phyloP scores from a whole-genome alignment of 2,329 filamentous ascomycete species.

The Byssochlamys sp. region DNA sequence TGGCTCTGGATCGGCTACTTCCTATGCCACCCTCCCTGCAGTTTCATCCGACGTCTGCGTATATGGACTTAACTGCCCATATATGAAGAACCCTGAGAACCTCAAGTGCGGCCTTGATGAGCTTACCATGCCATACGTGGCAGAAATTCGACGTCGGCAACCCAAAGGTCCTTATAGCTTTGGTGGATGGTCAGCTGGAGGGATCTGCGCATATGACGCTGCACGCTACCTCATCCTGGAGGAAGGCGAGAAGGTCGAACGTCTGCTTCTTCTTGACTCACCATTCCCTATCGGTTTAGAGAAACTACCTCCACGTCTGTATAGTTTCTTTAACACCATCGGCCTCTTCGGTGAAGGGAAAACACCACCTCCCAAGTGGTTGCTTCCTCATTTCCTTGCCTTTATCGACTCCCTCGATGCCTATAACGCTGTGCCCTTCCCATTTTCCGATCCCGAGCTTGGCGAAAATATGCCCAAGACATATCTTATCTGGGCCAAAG shows the following conservation, averaged over 20 bases:
- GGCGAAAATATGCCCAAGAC: constrained; percentile 33
- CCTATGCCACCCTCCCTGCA: constrained; percentile 35
- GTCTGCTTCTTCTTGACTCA: constrained; percentile 56
- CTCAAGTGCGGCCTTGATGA: constrained; percentile 26
- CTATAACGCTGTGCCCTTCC: constrained; percentile 30
- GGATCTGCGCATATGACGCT: constrained; percentile 61
- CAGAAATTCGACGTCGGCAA: constrained; percentile 39
- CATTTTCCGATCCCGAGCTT: constrained; percentile 17
- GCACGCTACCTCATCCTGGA: constrained; percentile 49
- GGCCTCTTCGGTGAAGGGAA: constrained; percentile 40
- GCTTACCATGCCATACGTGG: constrained; percentile 30
- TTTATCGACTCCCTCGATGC: constrained; percentile 40
- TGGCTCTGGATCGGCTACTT: constrained; percentile 39
- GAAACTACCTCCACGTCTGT: constrained; percentile 49
- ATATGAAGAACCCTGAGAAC: constrained; percentile 34
- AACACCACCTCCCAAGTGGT: constrained; percentile 38
- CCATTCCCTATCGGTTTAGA: constrained; percentile 60
- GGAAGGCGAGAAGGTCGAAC: constrained; percentile 48
- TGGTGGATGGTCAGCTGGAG: constrained; percentile 68
- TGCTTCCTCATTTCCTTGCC: constrained; percentile 44
- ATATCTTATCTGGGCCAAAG: constrained; percentile 39
- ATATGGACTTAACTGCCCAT: constrained; percentile 37
- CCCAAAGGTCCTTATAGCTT: constrained; percentile 52
- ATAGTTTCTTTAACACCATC: constrained; percentile 41
- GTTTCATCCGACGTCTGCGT: constrained; percentile 32